Conservation (phyloP, 73 alveolate genomes). For the Uronychia setigera region DNA sequence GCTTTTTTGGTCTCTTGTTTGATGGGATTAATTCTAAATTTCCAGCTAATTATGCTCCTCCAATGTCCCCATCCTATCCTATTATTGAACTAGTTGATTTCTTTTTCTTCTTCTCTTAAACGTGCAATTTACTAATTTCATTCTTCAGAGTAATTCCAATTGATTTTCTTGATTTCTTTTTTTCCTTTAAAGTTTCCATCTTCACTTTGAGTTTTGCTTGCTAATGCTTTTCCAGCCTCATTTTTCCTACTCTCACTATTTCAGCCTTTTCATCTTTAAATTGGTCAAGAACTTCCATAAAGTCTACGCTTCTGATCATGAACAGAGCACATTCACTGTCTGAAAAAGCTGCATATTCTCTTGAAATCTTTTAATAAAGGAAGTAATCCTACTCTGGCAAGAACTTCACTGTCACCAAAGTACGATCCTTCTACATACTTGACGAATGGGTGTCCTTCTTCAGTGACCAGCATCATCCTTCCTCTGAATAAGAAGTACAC, state of each 20-base stretch:
- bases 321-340: constrained; percentile 43
- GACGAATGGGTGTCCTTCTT: constrained; percentile 57
- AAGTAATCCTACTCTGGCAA: constrained; percentile 2
- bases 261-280: constrained; percentile 21
- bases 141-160: background rate
- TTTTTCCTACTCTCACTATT: constrained; percentile 25
- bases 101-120: background rate
- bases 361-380: background rate
- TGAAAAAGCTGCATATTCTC: constrained; percentile 49
- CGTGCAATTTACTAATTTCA: too few relatives aligned
- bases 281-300: constrained; percentile 14
- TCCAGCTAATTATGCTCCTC: too few relatives aligned
- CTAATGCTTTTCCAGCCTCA: background rate
- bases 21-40: too few relatives aligned
- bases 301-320: constrained; percentile 32
- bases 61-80: too few relatives aligned
- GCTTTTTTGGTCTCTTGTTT: too few relatives aligned
- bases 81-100: background rate
- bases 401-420: constrained; percentile 72
- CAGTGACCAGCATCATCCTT: constrained; percentile 50
- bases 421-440: constrained; percentile 68
- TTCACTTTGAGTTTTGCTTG: background rate
- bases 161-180: background rate
- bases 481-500: constrained; percentile 58
- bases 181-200: background rate